A percentile compares a stretch with the other conserved stretches of the same genome.
These are phyloP conservation scores for Emergomyces orientalis DNA, from an alignment of 2,329 filamentous ascomycete genomes.

Conservation along the genomic window DNA sequence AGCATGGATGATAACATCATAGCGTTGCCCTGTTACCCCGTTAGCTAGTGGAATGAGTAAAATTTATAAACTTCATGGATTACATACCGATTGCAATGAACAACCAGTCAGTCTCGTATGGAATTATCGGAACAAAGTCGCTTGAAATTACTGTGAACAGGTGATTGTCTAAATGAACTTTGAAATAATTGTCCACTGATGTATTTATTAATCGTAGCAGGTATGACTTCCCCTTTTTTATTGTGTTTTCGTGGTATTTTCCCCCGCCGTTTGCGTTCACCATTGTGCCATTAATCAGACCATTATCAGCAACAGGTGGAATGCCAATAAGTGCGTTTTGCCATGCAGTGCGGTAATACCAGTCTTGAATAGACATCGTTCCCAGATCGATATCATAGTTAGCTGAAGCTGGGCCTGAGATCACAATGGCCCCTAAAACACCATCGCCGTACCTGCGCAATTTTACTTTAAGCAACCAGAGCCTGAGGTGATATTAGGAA, in stretches of 20 bases:
- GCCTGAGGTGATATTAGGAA: neutral
- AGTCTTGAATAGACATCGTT: constrained; percentile 51
- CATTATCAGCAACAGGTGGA: constrained; percentile 8
- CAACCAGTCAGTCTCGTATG: constrained; percentile 9
- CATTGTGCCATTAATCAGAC: constrained; percentile 10
- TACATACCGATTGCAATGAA: constrained; percentile 13
- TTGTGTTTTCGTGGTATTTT: neutral
- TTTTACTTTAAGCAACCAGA: neutral
- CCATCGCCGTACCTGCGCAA: constrained; percentile 34
- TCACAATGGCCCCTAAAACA: constrained; percentile 48
- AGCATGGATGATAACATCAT: constrained; percentile 41
- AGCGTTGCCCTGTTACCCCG: constrained; percentile 28
- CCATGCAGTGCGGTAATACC: constrained; percentile 46
- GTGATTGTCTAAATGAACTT: constrained; percentile 13
- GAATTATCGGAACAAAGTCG: constrained; percentile 8
- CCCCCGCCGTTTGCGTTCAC: constrained; percentile 7
- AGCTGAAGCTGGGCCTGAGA: constrained; percentile 50
- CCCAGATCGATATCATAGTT: constrained; percentile 58
- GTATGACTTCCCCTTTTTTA: constrained; percentile 5
- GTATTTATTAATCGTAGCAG: constrained; percentile 10
- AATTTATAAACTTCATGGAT: neutral
- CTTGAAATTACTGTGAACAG: constrained; percentile 9
- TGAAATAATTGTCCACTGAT: constrained; percentile 10
- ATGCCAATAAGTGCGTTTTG: constrained; percentile 5
- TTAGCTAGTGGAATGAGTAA: neutral